These are phyloP conservation scores for Tricholomella constricta DNA, from an alignment of 768 basidiomycete species.

Conservation along the genomic window DNA sequence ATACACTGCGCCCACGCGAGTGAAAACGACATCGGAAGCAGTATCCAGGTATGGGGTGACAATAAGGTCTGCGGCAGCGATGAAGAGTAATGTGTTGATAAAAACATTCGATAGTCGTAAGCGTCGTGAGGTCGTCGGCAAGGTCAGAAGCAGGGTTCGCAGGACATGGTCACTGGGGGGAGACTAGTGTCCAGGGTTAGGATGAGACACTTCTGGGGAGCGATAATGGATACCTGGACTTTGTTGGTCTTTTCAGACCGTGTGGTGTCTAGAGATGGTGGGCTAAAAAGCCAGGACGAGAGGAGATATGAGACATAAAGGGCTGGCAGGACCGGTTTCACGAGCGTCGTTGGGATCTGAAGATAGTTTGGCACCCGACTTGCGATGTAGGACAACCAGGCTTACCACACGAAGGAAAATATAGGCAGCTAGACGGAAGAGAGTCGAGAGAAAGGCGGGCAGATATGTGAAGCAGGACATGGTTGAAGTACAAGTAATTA, in stretches of 20 bases:
- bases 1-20: conserved; percentile 71
- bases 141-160: conserved; percentile 27
- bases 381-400: conserved; percentile 2
- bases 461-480: conserved; percentile 24
- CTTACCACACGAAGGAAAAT: conserved; percentile 55
- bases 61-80: conserved; percentile 50
- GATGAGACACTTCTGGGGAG: neutral
- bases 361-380: conserved; percentile 3
- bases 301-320: conserved; percentile 31
- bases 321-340: conserved; percentile 31
- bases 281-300: conserved; percentile 19
- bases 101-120: conserved; percentile 30
- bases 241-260: conserved; percentile 10
- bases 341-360: conserved; percentile 43
- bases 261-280: neutral
- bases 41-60: conserved; percentile 56
- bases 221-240: neutral
- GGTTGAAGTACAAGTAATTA: neutral
- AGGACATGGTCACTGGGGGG: conserved; percentile 6
- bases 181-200: conserved; percentile 8
- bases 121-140: conserved; percentile 34
- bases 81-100: conserved; percentile 35
- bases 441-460: conserved; percentile 28
- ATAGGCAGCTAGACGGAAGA: conserved; percentile 47
- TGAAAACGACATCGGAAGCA: conserved; percentile 58